Conservation (phyloP, 768 basidiomycete genomes). For the Lepiota subincarnata region DNA sequence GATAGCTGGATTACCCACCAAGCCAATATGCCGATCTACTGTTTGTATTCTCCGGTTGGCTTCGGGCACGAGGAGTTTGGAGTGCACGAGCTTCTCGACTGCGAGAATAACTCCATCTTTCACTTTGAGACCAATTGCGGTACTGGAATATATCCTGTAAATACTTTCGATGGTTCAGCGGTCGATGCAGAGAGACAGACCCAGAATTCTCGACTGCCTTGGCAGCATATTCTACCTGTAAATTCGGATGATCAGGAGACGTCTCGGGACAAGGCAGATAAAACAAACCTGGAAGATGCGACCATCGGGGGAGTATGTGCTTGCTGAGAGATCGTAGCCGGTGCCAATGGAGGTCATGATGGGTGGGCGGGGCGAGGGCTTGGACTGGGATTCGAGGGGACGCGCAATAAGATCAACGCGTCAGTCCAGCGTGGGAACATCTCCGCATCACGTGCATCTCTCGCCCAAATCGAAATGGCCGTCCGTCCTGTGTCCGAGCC, state of each 20-base stretch:
- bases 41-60: slow-evolving; percentile 92
- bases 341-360: slow-evolving; percentile 98
- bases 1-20: slow-evolving; percentile 45
- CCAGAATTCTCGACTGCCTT: slow-evolving; percentile 99
- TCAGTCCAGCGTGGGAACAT: slow-evolving; percentile 44
- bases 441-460: slow-evolving; percentile 26
- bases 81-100: slow-evolving; percentile 97
- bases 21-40: slow-evolving; percentile 88
- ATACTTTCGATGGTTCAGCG: slow-evolving; percentile 1
- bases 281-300: slow-evolving; percentile 88
- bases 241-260: slow-evolving; percentile 13
- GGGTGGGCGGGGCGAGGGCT: too few relatives aligned
- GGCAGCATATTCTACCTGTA: slow-evolving; percentile 95
- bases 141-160: slow-evolving; percentile 43
- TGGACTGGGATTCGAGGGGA: slow-evolving; percentile 23
- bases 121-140: slow-evolving; percentile 92
- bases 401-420: slow-evolving; percentile 47
- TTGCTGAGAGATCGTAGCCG: slow-evolving; percentile 94
- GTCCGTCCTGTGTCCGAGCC: slow-evolving; percentile 13
- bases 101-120: slow-evolving; percentile 94
- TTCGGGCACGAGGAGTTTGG: slow-evolving; percentile 90
- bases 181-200: slow-evolving; percentile 35
- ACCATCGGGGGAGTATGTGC: slow-evolving; percentile 95
- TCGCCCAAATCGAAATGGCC: neutral
- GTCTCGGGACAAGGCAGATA: neutral